Evolutionary conservation across 768 basidiomycete species (phyloP).

Genomic region (Leccinum fibrillosum): DNA sequence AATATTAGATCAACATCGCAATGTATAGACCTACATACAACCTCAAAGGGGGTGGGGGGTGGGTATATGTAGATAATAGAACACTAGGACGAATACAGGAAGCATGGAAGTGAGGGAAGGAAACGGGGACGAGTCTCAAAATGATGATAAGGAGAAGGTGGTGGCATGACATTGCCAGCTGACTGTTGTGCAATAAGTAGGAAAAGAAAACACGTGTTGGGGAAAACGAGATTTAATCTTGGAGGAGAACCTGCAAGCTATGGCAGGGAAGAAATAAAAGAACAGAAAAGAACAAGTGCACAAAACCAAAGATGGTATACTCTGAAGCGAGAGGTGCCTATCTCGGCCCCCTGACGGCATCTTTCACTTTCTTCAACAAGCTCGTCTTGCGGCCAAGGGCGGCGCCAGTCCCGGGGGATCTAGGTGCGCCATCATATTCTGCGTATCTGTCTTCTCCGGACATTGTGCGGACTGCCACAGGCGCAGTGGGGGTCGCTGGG

Average conservation of each 20-base stretch:
- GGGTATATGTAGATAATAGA: constrained; percentile 33
- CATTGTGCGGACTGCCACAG: constrained; percentile 20
- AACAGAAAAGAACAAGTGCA: neutral
- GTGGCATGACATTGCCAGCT: constrained; percentile 4
- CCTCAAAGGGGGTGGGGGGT: constrained; percentile 18
- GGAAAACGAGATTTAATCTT: constrained; percentile 1
- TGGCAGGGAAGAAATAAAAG: constrained; percentile 3
- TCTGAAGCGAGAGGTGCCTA: constrained; percentile 15
- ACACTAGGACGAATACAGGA: constrained; percentile 31
- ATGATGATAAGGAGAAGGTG: neutral
- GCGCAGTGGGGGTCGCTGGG: constrained; percentile 39
- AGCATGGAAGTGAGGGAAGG: constrained; percentile 14
- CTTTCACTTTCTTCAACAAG: constrained; percentile 76
- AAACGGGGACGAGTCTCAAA: constrained; percentile 11
- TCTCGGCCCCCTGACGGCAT: constrained; percentile 60
- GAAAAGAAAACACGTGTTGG: neutral
- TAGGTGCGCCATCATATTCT: constrained; percentile 49
- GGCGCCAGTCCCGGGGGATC: constrained; percentile 36
- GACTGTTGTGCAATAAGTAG: neutral
- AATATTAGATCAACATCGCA: constrained; percentile 29
- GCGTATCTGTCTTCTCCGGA: constrained; percentile 32
- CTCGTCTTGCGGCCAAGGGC: constrained; percentile 71
- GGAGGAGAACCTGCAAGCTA: constrained; percentile 7
- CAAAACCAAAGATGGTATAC: constrained; percentile 6
- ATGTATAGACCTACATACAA: constrained; percentile 34